Evolutionary conservation across 108 stramenopile species (phyloP), one percentile per base, ranked within the genome.

Genomic region (Thalassiosira profunda): DNA sequence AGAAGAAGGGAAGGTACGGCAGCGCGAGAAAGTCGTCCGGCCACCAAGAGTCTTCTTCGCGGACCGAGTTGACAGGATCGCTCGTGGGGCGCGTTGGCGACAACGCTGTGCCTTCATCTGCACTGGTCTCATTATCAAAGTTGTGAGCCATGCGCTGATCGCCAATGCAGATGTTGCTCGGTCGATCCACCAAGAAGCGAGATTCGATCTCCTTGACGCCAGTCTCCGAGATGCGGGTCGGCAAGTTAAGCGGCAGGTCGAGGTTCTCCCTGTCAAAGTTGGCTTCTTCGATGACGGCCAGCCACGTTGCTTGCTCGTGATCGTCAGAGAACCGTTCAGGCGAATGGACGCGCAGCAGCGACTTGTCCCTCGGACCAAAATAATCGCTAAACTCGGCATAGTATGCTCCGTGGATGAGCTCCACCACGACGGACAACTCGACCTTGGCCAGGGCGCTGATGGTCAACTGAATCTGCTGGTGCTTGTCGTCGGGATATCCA

Each of bases 1-100:
- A 86, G 9, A 96, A 80, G 70, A 84, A 96, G 11, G 94, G 94
- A 25, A 96, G 54, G 61, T 93, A 94, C 6, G 91, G 91, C 46
- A 93, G 44, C 0, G 70, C 73, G 25, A 92, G 44, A 41, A 79
- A 93, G 38, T 57, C 67, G 5, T 59, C 53, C 24, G 46, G 30
- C 63, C 30, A 72, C 12, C 49, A 17, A 18, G 28, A n/a, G 3
- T 45, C 36, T n/a, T n/a, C n/a, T n/a, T n/a, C n/a, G n/a, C n/a
- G n/a, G n/a, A n/a, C n/a, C n/a, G n/a, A n/a, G n/a, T n/a, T n/a
- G n/a, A n/a, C n/a, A n/a, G n/a, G n/a, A 15, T 28, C 48, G 6
- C 42, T 36, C 25, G 58, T 44, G 25, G 40, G 20, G 3, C 49
- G 29, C 41, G 68, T 46, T 12, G 67, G 67, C 2, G 68, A 59